phyloP scores from a whole-genome alignment of 2,329 filamentous ascomycete genomes.

The Mycosphaerella arachidis region DNA sequence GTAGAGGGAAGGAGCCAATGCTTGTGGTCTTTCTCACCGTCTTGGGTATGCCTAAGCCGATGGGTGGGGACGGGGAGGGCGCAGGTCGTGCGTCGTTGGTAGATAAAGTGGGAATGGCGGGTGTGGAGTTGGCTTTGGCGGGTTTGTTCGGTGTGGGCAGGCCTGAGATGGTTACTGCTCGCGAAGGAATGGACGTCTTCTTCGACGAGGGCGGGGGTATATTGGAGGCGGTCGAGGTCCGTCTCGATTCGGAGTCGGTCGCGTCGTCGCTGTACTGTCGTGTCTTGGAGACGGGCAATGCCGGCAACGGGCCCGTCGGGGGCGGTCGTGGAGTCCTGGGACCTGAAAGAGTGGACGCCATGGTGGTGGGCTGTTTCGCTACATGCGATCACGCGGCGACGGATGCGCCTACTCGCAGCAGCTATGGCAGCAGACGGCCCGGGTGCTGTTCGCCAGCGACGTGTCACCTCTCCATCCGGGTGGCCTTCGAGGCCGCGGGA shows the following conservation, averaged over 20 bases:
- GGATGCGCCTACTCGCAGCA: slow-evolving; percentile 2
- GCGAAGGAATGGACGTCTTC: slow-evolving; percentile 29
- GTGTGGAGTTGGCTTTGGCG: slow-evolving; percentile 46
- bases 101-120: slow-evolving; percentile 50
- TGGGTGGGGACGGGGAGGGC: slow-evolving; percentile 9
- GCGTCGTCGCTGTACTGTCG: slow-evolving; percentile 56
- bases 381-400: neutral
- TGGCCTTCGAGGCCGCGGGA: neutral
- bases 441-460: neutral
- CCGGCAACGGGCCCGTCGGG: slow-evolving; percentile 67
- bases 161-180: slow-evolving; percentile 46
- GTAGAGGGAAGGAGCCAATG: slow-evolving; percentile 90
- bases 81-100: slow-evolving; percentile 36
- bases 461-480: slow-evolving; percentile 5
- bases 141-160: slow-evolving; percentile 45
- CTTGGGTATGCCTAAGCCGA: slow-evolving; percentile 41
- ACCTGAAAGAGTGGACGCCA: slow-evolving; percentile 51
- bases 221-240: slow-evolving; percentile 28
- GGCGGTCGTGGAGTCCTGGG: slow-evolving; percentile 58
- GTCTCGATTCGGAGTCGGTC: slow-evolving; percentile 13
- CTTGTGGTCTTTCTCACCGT: slow-evolving; percentile 81
- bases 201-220: slow-evolving; percentile 32
- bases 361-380: slow-evolving; percentile 12
- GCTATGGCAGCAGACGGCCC: neutral
- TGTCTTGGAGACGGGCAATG: slow-evolving; percentile 68